Base-by-base conservation (phyloP, 2,329 filamentous ascomycete genomes). In the Hymenotorrendiella dingleyae region DNA sequence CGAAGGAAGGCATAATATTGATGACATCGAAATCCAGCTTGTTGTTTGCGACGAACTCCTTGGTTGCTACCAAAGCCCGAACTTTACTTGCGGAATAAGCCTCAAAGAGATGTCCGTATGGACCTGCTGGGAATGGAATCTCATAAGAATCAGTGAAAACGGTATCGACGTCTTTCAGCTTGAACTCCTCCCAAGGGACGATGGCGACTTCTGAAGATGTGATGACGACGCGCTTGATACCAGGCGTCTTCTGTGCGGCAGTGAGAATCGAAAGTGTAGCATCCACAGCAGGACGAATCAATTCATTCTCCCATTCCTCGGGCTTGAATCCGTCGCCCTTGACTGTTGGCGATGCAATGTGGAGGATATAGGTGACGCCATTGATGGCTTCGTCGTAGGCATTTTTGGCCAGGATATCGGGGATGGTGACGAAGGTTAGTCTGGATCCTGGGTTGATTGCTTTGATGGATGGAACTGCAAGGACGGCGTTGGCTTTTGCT, bases 171-270 rank as follows among this genome's bases (percentile, higher is more conserved):
- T 52, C 47, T 20, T 48, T 49, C 17, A 40, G 32, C 28, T 54
- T 51, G 41, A 54, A 48, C 9, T 49, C 46, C 26, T 48, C 43
- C 49, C 46, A 54, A 9, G 47, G 48, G 30, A 47, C 46, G 24
- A 82, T 79, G 0, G 77, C 69, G 1, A 53, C 47, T 24, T 60
- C 53, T 1, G 66, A 70, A 4, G 60, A 64, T 2, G 69, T 71
- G 37, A 72, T 65, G 14, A 71, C 63, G 7, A 72, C 52, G 11
- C 64, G 60, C 42, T 62, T 58, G n/a, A 72, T 57, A 0, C 53
- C 59, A 64, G 10, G 58, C 1, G 53, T 46, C 40, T 62, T 62
- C 12, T 54, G 33, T 1, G 67, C 68, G 0, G 66, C 57, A 19
- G 63, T 48, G 2, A 72, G 56, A 6, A 71, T 59, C 4, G 54